phyloP scores from a whole-genome alignment of 2,329 filamentous ascomycete genomes.

The Botrytis fabae region DNA sequence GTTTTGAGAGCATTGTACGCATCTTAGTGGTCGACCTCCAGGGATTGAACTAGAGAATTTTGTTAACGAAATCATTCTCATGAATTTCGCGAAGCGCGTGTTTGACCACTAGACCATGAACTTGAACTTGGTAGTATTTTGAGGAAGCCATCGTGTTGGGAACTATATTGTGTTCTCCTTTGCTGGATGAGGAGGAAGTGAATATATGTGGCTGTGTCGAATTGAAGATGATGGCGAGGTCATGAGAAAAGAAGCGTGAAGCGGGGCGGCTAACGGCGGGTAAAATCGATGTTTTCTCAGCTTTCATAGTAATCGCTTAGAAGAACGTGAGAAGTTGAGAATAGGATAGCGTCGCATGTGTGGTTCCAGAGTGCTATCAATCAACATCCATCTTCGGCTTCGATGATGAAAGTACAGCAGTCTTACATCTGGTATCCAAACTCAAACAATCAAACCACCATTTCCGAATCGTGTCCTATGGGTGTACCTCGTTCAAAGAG shows the following conservation, averaged over 20 bases:
- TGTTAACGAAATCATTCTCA: background rate
- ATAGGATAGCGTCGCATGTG: background rate
- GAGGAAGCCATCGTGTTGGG: background rate
- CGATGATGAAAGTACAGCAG: background rate
- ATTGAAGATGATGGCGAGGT: background rate
- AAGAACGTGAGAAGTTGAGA: no score
- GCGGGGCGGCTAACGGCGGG: background rate
- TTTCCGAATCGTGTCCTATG: no score
- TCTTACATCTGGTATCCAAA: no score
- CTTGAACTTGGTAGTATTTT: slow-evolving; percentile 13
- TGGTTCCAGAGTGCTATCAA: background rate
- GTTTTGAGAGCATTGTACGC: slow-evolving; percentile 1
- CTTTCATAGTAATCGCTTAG: background rate
- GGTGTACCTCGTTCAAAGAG: background rate
- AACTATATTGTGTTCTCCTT: background rate
- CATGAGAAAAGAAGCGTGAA: background rate
- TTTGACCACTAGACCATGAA: slow-evolving; percentile 17
- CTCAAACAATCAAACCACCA: background rate
- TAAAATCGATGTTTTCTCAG: background rate
- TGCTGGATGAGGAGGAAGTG: background rate
- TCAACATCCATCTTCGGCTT: background rate
- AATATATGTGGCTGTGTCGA: slow-evolving; percentile 2
- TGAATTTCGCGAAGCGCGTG: background rate
- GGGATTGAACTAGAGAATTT: background rate
- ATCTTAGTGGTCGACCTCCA: slow-evolving; percentile 14